A percentile compares a stretch with the other conserved stretches of the same genome.
phyloP scores from a whole-genome alignment of 768 basidiomycete species.

The Tylopilus felleus region DNA sequence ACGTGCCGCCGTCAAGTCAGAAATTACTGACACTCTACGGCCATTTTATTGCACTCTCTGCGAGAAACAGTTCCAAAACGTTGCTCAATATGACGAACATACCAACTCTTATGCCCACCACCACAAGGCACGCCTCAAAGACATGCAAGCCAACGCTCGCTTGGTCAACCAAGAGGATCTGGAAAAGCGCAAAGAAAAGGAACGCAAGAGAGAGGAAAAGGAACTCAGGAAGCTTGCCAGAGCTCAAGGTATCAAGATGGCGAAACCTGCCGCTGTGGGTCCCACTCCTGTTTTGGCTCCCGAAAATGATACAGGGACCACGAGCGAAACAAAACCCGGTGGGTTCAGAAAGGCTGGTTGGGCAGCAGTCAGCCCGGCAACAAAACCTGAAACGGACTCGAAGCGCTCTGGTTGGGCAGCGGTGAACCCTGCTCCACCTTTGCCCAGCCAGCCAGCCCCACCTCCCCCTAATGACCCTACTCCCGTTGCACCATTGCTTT shows the following conservation, averaged over 20 bases:
- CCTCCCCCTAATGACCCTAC: constrained; percentile 11
- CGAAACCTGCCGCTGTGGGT: constrained; percentile 28
- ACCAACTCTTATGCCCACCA: constrained; percentile 87
- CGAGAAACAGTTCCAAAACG: constrained; percentile 84
- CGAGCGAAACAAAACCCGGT: constrained; percentile 20
- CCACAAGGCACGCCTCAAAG: constrained; percentile 76
- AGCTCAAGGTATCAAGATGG: constrained; percentile 73
- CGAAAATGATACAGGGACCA: constrained; percentile 15
- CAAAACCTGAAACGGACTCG: constrained; percentile 12
- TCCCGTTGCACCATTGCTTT: constrained; percentile 16
- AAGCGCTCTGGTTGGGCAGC: constrained; percentile 17
- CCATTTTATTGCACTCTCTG: constrained; percentile 81
- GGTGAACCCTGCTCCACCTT: constrained; percentile 21
- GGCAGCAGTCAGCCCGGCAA: constrained; percentile 35
- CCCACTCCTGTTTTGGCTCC: constrained; percentile 15
- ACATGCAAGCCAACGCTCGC: constrained; percentile 76
- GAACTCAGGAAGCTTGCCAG: constrained; percentile 81
- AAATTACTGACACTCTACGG: constrained; percentile 63
- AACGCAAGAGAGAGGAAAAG: constrained; percentile 81
- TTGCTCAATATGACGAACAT: constrained; percentile 86
- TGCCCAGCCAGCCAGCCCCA: constrained; percentile 10
- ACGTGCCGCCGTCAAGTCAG: constrained; percentile 59
- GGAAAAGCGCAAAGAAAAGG: constrained; percentile 80
- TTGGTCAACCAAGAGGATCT: constrained; percentile 63
- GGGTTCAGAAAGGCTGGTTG: constrained; percentile 48